Evolutionary conservation across 225 moss, liverwort and hornwort species (phyloP), one percentile per base, ranked within the genome.

Genomic region (Asterella californica): DNA sequence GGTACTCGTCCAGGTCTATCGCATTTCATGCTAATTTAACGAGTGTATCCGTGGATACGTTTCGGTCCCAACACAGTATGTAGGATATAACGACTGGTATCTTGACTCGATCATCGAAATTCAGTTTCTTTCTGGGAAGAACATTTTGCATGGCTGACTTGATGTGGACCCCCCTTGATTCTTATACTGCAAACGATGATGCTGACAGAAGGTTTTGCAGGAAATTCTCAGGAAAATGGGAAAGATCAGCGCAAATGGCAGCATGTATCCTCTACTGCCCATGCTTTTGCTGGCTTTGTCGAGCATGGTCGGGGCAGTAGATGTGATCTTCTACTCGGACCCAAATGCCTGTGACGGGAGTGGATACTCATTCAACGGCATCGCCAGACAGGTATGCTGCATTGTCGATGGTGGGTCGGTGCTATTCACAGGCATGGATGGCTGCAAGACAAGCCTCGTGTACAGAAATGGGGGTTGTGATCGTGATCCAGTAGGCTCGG

Each of bases 251-350:
- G 60, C 60, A 60, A n/a, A 21, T 9, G 24, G 24, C 60, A 24
- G n/a, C 7, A 60, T 60, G 21, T 60, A 22, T n/a, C 60, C 2
- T 60, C 15, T 60, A 60, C 60, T n/a, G 21, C 24, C 21, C 24
- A 19, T 60, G 22, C 1, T n/a, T 21, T 60, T 60, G 2, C 22
- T 60, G 60, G 60, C 60, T 15, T 67, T 29, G 30, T 67, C 66
- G 66, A 67, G 66, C 66, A 67, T 34, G 66, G 66, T 67, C 14
- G 45, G 45, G 8, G 70, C 70, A 21, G 70, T 70, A 10, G 70
- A 70, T 46, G 22, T 70, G 11, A 38, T 70, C 5, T 70, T 70
- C 70, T 70, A 70, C 37, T 34, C 30, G 2, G 6, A 6, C 66
- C 5, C 29, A 8, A 70, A 17, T n/a, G 6, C 15, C 15, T 70